Percentiles rank a stretch among this genome's conserved stretches.
Conservation (phyloP, 2,329 filamentous ascomycete genomes). For the Chaetomiaceae sp. region DNA sequence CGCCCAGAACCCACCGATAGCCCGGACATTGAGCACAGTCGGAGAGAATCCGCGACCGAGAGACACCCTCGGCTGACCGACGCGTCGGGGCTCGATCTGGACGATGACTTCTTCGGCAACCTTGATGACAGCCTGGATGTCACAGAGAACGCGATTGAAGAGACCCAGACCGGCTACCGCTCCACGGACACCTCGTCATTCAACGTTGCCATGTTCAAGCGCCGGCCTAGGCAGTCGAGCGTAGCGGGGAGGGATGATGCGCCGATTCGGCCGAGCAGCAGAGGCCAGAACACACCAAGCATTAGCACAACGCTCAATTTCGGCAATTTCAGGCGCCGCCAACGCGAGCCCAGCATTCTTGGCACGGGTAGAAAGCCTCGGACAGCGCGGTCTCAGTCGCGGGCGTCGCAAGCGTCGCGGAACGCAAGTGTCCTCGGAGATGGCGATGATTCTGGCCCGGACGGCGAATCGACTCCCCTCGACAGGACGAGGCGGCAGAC, state of each 20-base stretch:
- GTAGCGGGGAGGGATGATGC: slow-evolving; percentile 48
- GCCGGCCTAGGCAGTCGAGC: slow-evolving; percentile 46
- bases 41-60: slow-evolving; percentile 33
- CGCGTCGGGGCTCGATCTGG: slow-evolving; percentile 45
- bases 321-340: slow-evolving; percentile 53
- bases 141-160: slow-evolving; percentile 30
- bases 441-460: slow-evolving; percentile 30
- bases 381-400: slow-evolving; percentile 22
- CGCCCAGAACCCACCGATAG: slow-evolving; percentile 15
- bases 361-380: slow-evolving; percentile 45
- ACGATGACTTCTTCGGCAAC: slow-evolving; percentile 47
- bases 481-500: slow-evolving; percentile 22
- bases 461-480: slow-evolving; percentile 29
- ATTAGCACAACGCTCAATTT: slow-evolving; percentile 52
- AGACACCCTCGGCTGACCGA: slow-evolving; percentile 32
- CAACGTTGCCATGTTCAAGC: slow-evolving; percentile 44
- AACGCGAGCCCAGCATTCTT: slow-evolving; percentile 58
- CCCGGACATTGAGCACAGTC: slow-evolving; percentile 35
- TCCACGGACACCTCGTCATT: slow-evolving; percentile 45
- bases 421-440: slow-evolving; percentile 13
- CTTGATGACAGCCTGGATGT: slow-evolving; percentile 36
- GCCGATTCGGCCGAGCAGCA: slow-evolving; percentile 51
- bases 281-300: slow-evolving; percentile 44
- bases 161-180: slow-evolving; percentile 31
- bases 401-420: slow-evolving; percentile 21